Evolutionary conservation across 1,284 basidiomycete species (phyloP).

Genomic region (Afroboletus lepidellus): DNA sequence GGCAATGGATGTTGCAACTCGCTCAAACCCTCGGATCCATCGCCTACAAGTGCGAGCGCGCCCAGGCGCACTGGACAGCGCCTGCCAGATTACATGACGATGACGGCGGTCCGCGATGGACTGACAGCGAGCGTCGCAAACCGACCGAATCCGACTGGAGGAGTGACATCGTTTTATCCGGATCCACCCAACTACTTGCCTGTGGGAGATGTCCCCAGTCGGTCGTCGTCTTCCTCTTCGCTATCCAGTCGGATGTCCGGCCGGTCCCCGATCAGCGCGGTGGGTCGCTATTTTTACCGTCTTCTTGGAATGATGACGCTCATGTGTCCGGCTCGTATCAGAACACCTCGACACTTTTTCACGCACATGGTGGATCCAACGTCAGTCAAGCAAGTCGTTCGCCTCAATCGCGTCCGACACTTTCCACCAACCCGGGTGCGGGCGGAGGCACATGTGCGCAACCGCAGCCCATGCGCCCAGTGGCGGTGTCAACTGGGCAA

Average conservation of each 20-base stretch:
- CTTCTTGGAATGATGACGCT: slow-evolving; percentile 2
- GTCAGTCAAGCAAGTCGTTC: slow-evolving; percentile 16
- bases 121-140: slow-evolving; percentile 24
- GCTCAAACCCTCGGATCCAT: slow-evolving; percentile 16
- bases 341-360: slow-evolving; percentile 26
- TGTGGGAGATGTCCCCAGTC: slow-evolving; percentile 28
- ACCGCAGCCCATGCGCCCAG: slow-evolving; percentile 25
- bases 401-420: slow-evolving; percentile 19
- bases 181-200: slow-evolving; percentile 26
- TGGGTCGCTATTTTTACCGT: slow-evolving; percentile 13
- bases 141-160: slow-evolving; percentile 14
- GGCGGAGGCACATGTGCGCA: slow-evolving; percentile 20
- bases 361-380: slow-evolving; percentile 14
- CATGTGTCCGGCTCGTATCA: slow-evolving; percentile 4
- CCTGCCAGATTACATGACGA: slow-evolving; percentile 35
- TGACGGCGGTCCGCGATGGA: slow-evolving; percentile 32
- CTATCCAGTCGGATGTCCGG: slow-evolving; percentile 34
- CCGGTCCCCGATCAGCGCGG: slow-evolving; percentile 31
- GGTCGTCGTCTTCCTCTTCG: slow-evolving; percentile 35
- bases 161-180: slow-evolving; percentile 18
- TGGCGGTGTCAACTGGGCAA: slow-evolving; percentile 11
- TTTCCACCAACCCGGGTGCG: slow-evolving; percentile 4
- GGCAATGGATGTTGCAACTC: slow-evolving; percentile 6
- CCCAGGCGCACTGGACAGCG: slow-evolving; percentile 20
- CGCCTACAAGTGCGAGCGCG: slow-evolving; percentile 3